Conservation (phyloP, 345 rosid genomes). For the Raphanus sativus region DNA sequence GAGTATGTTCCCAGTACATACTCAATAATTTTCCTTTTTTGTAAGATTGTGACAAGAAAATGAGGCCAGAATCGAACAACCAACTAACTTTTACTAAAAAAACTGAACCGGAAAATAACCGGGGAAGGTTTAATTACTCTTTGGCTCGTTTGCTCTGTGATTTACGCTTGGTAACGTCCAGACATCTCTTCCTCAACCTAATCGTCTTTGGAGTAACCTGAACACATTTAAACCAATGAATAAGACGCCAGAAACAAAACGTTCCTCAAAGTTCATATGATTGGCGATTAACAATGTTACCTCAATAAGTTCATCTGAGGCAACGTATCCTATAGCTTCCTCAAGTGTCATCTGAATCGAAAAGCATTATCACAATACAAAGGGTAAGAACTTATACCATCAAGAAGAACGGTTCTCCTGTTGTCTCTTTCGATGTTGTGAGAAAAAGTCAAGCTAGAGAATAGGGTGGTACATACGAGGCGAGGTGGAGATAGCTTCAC, state of each 20-base stretch:
- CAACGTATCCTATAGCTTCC: slow-evolving; percentile 97
- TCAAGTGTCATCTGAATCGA: slow-evolving; percentile 81
- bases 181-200: slow-evolving; percentile 76
- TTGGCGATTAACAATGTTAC: slow-evolving; percentile 35
- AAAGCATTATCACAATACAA: background rate
- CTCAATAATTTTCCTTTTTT: background rate
- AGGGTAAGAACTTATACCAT: background rate
- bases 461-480: slow-evolving; percentile 51
- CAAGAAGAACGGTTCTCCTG: background rate
- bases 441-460: background rate
- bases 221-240: slow-evolving; percentile 16
- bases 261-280: too few relatives aligned
- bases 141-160: slow-evolving; percentile 74
- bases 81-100: background rate
- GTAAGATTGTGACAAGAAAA: slow-evolving; percentile 14
- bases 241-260: background rate
- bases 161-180: slow-evolving; percentile 93
- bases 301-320: slow-evolving; percentile 96
- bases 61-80: slow-evolving; percentile 9
- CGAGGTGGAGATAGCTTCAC: slow-evolving; percentile 95
- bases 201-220: slow-evolving; percentile 94
- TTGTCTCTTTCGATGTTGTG: background rate
- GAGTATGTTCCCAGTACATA: slow-evolving; percentile 14
- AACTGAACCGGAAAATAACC: background rate
- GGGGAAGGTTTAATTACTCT: slow-evolving; percentile 42